Base-by-base conservation (phyloP, 1,139 yeast species). In the Saccharomyces hybrid region DNA sequence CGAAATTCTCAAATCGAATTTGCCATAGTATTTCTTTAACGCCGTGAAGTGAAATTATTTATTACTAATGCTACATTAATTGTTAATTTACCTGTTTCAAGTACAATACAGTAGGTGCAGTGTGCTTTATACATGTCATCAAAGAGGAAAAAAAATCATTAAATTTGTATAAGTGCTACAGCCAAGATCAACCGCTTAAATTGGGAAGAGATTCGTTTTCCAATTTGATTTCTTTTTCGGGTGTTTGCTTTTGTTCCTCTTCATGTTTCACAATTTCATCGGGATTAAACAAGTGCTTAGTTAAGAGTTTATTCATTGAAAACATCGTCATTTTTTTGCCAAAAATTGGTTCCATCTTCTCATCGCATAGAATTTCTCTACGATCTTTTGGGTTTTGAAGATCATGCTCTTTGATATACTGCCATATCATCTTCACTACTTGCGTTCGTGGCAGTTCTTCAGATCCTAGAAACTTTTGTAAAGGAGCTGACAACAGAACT, bases 371-470 rank as follows among this genome's bases (percentile, higher is more conserved):
- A 23, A 88, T 84, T 56, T 81, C 82, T 56, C 95, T 73, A 59
- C 78, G 78, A 68, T 88, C 88, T 1, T 73, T 68, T 1, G 91
- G 88, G 61, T 86, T 82, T 65, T 88, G 96, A 47, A 88, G 71
- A 51, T 81, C 70, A 57, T 84, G 68, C 25, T 70, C 78, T 64
- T 84, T 86, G 59, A 88, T 86, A 67, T 88, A 83, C 11, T 75
- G 79, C 96, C 96, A 88, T 23, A 88, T 71, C 50, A 71, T 73
- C 61, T 86, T 86, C 32, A 86, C 91, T 28, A 85, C 84, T 64
- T 84, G 85, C 0, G 95, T 85, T 61, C 96, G 73, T 1, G 88
- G 78, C 54, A 79, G 66, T 54, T 75, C 81, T 8, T 75, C 61
- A 7, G 64, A 73, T 0, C 76, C 78, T 26, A 80, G 60, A 26